Conservation (phyloP, 1,139 yeast species). For the Debaryomyces udenii region DNA sequence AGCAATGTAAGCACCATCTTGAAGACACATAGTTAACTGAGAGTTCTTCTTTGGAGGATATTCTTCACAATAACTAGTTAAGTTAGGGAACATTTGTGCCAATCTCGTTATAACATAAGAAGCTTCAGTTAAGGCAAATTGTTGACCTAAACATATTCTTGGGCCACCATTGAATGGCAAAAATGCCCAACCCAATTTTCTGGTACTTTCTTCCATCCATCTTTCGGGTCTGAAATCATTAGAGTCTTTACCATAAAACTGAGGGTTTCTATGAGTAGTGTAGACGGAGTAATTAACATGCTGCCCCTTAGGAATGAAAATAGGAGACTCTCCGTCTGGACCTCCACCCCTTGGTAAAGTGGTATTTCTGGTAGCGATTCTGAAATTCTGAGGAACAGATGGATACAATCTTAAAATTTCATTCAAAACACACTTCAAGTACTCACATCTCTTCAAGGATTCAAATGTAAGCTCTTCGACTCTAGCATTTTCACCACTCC, state of each 20-base stretch:
- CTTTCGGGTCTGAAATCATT: conserved; percentile 50
- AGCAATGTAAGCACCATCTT: conserved; percentile 27
- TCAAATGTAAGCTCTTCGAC: conserved; percentile 42
- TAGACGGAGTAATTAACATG: conserved; percentile 41
- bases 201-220: conserved; percentile 36
- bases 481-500: conserved; percentile 28
- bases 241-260: conserved; percentile 51
- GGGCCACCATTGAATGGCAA: conserved; percentile 66
- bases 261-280: conserved; percentile 42
- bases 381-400: conserved; percentile 53
- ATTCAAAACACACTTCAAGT: conserved; percentile 51
- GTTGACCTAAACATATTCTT: conserved; percentile 62
- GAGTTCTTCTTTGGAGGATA: conserved; percentile 40
- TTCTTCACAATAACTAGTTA: conserved; percentile 16
- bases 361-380: conserved; percentile 48
- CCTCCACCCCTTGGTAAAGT: conserved; percentile 61
- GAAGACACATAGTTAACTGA: conserved; percentile 27
- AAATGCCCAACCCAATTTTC: conserved; percentile 52
- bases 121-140: conserved; percentile 60
- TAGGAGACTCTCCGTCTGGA: conserved; percentile 41
- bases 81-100: conserved; percentile 32
- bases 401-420: conserved; percentile 57
- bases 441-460: conserved; percentile 50
- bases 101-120: conserved; percentile 48
- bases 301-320: conserved; percentile 47